These are phyloP conservation scores for Platanus orientalis DNA, from an alignment of 164 flowering plant genomes.

Conservation along the genomic window DNA sequence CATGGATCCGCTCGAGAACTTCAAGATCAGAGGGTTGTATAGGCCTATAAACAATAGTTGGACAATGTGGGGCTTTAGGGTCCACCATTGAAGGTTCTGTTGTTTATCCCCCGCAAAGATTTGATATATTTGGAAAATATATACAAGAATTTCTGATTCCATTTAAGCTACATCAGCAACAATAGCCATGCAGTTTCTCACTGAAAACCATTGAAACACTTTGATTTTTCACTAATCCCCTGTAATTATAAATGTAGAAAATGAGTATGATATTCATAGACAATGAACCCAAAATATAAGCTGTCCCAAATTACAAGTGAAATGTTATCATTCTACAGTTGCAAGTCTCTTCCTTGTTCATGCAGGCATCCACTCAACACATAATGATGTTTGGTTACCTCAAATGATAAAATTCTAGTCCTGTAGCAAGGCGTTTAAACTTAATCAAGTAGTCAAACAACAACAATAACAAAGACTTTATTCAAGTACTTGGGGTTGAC, in stretches of 20 bases:
- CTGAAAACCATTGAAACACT: constrained; percentile 7
- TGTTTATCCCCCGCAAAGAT: constrained; percentile 38
- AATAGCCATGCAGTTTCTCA: constrained; percentile 23
- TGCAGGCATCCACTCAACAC: background rate
- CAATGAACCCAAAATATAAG: background rate
- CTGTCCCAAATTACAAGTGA: background rate
- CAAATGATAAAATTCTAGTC: background rate
- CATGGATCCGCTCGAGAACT: constrained; percentile 65
- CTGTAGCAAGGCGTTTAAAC: background rate
- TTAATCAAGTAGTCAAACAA: too few species aligned
- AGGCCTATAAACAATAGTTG: constrained; percentile 67
- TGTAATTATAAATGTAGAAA: background rate
- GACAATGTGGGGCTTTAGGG: constrained; percentile 33
- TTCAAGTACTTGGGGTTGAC: too few species aligned
- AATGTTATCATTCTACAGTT: background rate
- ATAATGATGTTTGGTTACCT: background rate
- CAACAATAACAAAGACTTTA: too few species aligned
- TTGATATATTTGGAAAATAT: constrained; percentile 23
- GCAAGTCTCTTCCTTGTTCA: background rate
- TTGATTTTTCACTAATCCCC: constrained; percentile 1
- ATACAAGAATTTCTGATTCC: constrained; percentile 29
- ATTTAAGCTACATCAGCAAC: constrained; percentile 34
- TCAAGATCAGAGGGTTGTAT: constrained; percentile 71
- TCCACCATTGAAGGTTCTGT: constrained; percentile 46
- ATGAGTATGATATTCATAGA: background rate